Base-by-base conservation (phyloP, 2,329 filamentous ascomycete genomes). In the Sporothrix curviconia region DNA sequence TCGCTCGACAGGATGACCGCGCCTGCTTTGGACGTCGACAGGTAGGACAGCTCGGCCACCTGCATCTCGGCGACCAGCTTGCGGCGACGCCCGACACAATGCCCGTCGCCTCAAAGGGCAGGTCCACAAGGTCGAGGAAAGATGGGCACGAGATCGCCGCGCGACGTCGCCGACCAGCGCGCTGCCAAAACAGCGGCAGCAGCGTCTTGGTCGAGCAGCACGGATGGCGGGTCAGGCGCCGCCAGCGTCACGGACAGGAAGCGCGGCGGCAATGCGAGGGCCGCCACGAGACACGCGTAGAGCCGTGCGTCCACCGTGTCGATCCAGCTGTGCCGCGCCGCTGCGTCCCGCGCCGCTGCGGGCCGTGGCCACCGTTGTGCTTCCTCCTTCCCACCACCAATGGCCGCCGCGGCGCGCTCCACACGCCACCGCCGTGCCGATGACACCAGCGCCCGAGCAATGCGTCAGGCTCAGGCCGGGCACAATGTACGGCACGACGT, bases 61-160 rank as follows among this genome's bases (percentile, higher is more conserved):
- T 77, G 72, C 70, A 90, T 85, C 46, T 89, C 88, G 51, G 88
- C 83, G 1, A 91, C 87, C 28, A 97, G 77, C 56, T 85, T 81
- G 25, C 90, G 0, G 92, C 92, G 2, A 99, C 90, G 28, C 94
- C 92, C 64, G 92, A 96, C 3, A 99, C 90, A 58, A 99, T 96
- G 22, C 92, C 92, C 0, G 92, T 95, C 7, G 90, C 91, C 70
- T 96, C 90, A 42, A 92, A 79, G 0, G 92, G 89, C 40, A 97
- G 75, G 42, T 83, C 84, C 19, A 83, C 84, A 25, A 99, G 78
- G 65, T 97, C 90, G 3, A 99, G 79, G n/a, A 59, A 91, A 92
- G 64, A 99, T 94, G 1, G 94, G 91, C 1, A 95, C 83, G 34
- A 92, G 78, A 59, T 83, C 83, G 63, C 85, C 85, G 55, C n/a